Evolutionary conservation across 2,329 filamentous ascomycete species (phyloP).

Genomic region (Penicillium expansum): DNA sequence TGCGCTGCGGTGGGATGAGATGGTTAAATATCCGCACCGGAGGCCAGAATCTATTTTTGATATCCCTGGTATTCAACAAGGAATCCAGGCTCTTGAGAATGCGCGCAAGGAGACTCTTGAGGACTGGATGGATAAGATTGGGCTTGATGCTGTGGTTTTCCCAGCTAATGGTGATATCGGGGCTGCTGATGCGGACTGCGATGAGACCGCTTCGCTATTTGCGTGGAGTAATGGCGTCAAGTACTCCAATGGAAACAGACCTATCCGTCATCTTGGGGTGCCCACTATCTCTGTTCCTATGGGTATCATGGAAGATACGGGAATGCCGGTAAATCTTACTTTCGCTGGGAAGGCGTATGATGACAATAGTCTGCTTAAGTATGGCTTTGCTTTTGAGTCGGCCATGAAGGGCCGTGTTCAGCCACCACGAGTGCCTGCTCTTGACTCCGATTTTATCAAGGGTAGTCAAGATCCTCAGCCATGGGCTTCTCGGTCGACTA

Average conservation of each 20-base stretch:
- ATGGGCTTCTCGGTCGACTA: not conserved
- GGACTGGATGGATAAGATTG: slow-evolving; percentile 48
- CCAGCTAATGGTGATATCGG: slow-evolving; percentile 54
- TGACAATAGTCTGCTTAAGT: slow-evolving; percentile 37
- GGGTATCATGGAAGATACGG: slow-evolving; percentile 47
- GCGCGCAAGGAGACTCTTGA: slow-evolving; percentile 52
- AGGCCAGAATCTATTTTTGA: slow-evolving; percentile 41
- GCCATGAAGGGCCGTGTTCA: slow-evolving; percentile 19
- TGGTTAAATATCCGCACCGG: slow-evolving; percentile 26
- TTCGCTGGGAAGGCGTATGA: slow-evolving; percentile 52
- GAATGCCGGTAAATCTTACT: slow-evolving; percentile 54
- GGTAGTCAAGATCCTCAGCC: not conserved
- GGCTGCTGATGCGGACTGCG: slow-evolving; percentile 47
- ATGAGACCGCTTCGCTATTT: slow-evolving; percentile 32
- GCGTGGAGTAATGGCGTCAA: slow-evolving; percentile 52
- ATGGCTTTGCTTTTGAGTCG: slow-evolving; percentile 28
- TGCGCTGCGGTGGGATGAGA: slow-evolving; percentile 26
- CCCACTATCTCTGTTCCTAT: slow-evolving; percentile 56
- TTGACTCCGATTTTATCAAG: slow-evolving; percentile 23
- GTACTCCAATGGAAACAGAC: slow-evolving; percentile 55
- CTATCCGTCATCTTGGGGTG: slow-evolving; percentile 54
- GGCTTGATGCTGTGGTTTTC: slow-evolving; percentile 49
- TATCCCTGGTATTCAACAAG: slow-evolving; percentile 41
- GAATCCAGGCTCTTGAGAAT: slow-evolving; percentile 48
- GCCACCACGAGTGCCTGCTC: slow-evolving; percentile 20